Evolutionary conservation across 192 early-diverging fungal genomes (phyloP), one percentile per base, ranked within the genome.

Genomic region (Phlyctochytrium arcticum): DNA sequence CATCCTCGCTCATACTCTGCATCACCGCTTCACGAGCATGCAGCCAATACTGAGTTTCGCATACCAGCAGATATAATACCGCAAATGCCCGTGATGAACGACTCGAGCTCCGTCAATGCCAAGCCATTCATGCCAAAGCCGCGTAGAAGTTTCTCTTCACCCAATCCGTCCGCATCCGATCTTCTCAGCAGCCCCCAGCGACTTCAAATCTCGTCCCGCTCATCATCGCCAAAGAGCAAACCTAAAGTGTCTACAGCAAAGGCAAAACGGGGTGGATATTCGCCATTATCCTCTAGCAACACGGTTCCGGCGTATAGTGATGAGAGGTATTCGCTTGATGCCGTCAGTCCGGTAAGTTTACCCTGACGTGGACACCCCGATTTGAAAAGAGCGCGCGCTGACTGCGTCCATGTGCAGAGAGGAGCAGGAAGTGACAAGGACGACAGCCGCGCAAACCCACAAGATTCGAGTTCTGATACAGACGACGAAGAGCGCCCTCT

Each of bases 261-360:
- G 39, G 15, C 39, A 44, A 44, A 44, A 44, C 39, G 39, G 39
- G 21, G 21, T 19, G 39, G 15, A n/a, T 44, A 44, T 44, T 12
- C 39, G 12, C 39, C 39, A 12, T 44, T 44, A 44, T 12, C 39
- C 21, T n/a, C n/a, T n/a, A n/a, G 39, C 39, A 44, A n/a, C 39
- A 44, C 39, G 15, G 39, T 44, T n/a, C n/a, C 39, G 39, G 12
- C 21, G 39, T 12, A n/a, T 12, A 44, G 21, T 44, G 39, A 44
- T 19, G 1, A 44, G 39, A 44, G 1, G 21, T 44, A 44, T 44
- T 44, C 39, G 21, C 39, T 44, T 12, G 39, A 44, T 44, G 1
- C 39, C 12, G 61, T 63, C 48, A 53, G 61, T 37, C 48, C 61
- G 34, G 61, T 63, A 35, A n/a, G 61, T 9, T 31, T 35, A 53